Percentiles rank a stretch among this genome's conserved stretches.
These are phyloP conservation scores for Diplodia seriata DNA, from an alignment of 2,329 filamentous ascomycete genomes.

Conservation along the genomic window DNA sequence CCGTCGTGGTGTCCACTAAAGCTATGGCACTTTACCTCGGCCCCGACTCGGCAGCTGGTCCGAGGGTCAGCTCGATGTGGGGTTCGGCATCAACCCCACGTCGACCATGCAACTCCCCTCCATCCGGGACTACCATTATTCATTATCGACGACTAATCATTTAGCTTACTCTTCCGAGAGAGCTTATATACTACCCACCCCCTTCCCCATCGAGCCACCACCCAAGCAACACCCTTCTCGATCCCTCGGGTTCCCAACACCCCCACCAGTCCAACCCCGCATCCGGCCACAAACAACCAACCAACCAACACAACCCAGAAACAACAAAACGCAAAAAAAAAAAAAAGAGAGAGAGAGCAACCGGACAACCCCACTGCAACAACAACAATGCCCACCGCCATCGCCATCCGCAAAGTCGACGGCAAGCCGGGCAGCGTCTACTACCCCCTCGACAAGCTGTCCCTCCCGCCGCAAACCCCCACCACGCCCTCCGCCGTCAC, in stretches of 20 bases:
- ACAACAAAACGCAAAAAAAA: background rate
- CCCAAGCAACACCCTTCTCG: background rate
- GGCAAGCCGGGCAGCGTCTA: slow-evolving; percentile 90
- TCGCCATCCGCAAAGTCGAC: slow-evolving; percentile 72
- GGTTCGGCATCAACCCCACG: slow-evolving; percentile 11
- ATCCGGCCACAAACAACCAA: background rate
- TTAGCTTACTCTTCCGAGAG: background rate
- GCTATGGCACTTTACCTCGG: slow-evolving; percentile 27
- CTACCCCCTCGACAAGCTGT: slow-evolving; percentile 64
- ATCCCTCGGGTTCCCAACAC: background rate
- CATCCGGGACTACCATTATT: background rate
- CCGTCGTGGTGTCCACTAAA: background rate
- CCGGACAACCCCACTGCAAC: background rate
- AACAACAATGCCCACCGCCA: too few relatives aligned
- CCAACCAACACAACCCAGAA: background rate
- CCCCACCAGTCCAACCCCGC: background rate
- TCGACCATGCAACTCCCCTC: background rate
- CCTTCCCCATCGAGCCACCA: background rate
- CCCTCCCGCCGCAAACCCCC: slow-evolving; percentile 41
- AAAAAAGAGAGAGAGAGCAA: background rate
- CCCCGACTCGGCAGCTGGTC: slow-evolving; percentile 8
- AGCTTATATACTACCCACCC: background rate
- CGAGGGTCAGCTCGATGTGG: slow-evolving; percentile 3
- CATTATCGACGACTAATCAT: slow-evolving; percentile 11
- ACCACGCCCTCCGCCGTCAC: slow-evolving; percentile 66